These are phyloP conservation scores for Cymbopogon flexuosus DNA, from an alignment of 202 grass and related monocot genomes.

Conservation along the genomic window DNA sequence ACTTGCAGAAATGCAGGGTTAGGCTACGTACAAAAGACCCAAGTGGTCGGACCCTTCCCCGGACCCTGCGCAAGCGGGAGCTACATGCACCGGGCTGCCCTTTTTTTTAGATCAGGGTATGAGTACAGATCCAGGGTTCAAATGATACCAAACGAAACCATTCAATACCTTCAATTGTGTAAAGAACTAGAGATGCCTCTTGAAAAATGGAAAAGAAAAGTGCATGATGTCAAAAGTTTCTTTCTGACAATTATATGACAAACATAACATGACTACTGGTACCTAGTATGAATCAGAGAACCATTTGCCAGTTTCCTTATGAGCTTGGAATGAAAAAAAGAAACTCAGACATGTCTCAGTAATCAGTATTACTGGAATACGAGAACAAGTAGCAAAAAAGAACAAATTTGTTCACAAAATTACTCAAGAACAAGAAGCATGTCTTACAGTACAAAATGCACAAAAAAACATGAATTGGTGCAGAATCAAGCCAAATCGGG, in stretches of 20 bases:
- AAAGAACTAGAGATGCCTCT: neutral
- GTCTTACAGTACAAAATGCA: neutral
- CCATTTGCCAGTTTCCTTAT: neutral
- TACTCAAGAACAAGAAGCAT: neutral
- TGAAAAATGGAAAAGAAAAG: neutral
- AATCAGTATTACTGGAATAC: neutral
- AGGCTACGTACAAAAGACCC: too few species aligned
- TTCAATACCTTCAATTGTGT: neutral
- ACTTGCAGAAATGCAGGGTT: too few species aligned
- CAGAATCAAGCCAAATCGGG: neutral
- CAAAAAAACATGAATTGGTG: neutral
- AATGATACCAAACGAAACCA: neutral
- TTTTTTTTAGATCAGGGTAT: too few species aligned
- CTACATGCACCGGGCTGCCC: too few species aligned
- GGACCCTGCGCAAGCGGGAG: too few species aligned
- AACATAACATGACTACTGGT: neutral
- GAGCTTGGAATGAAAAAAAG: neutral
- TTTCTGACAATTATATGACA: neutral
- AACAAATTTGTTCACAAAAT: neutral
- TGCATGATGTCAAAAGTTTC: neutral
- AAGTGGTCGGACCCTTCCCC: too few species aligned
- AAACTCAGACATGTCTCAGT: neutral
- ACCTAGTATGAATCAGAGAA: constrained; percentile 1
- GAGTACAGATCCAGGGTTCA: neutral
- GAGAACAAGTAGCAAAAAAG: neutral